phyloP scores from a whole-genome alignment of 805 yeast species.

The Kuraishia borneana region DNA sequence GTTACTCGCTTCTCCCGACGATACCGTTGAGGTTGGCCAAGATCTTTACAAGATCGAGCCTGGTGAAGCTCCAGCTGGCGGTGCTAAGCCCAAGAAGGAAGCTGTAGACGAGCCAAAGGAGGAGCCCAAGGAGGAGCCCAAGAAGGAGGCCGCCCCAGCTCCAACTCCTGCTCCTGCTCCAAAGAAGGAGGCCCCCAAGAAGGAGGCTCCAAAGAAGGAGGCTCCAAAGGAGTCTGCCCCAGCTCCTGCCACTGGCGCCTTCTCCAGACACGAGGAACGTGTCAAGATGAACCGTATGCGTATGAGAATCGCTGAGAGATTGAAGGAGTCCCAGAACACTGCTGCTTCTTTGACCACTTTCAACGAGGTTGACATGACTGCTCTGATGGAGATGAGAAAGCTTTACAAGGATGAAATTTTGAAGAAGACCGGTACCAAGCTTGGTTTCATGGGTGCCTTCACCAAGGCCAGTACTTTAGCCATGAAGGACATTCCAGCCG shows the following conservation, averaged over 20 bases:
- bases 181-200: slow-evolving; percentile 17
- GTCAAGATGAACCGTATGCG: slow-evolving; percentile 99
- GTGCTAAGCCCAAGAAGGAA: slow-evolving; percentile 20
- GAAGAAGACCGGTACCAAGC: slow-evolving; percentile 86
- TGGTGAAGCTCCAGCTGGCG: slow-evolving; percentile 55
- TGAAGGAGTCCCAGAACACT: slow-evolving; percentile 98
- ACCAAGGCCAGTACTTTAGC: slow-evolving; percentile 90
- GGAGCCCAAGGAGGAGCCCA: slow-evolving; percentile 15
- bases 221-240: slow-evolving; percentile 11
- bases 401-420: slow-evolving; percentile 93
- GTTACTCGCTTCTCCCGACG: slow-evolving; percentile 72
- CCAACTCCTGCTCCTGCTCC: slow-evolving; percentile 15
- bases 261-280: slow-evolving; percentile 79
- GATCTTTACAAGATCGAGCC: slow-evolving; percentile 81
- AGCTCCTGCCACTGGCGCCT: slow-evolving; percentile 28
- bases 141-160: slow-evolving; percentile 16
- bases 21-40: slow-evolving; percentile 94
- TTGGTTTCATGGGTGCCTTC: slow-evolving; percentile 99
- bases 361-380: slow-evolving; percentile 96
- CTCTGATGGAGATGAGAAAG: slow-evolving; percentile 87
- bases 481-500: slow-evolving; percentile 89
- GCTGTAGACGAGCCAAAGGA: slow-evolving; percentile 10
- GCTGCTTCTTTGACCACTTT: slow-evolving; percentile 97
- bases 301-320: slow-evolving; percentile 95
- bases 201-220: slow-evolving; percentile 14